A percentile compares a stretch with the other conserved stretches of the same genome.
These are phyloP conservation scores for grape (Vitis vinifera) DNA, from an alignment of 164 flowering plant species.

Conservation along the genomic window DNA sequence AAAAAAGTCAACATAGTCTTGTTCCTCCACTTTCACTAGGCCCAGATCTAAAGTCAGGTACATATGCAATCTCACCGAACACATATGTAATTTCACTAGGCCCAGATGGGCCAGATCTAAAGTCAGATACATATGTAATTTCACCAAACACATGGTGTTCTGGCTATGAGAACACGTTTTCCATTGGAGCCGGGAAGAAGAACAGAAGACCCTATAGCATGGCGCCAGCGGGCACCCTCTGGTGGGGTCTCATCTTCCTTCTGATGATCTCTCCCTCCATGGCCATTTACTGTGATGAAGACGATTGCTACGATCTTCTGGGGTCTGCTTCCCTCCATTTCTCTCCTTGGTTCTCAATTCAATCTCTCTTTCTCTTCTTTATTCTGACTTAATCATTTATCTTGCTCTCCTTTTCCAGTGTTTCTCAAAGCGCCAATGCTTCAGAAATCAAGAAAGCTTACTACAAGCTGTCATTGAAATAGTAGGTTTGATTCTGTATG, in stretches of 20 bases:
- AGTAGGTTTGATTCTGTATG: constrained; percentile 39
- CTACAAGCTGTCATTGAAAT: constrained; percentile 88
- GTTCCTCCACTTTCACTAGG: too few species aligned
- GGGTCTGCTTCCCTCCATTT: constrained; percentile 45
- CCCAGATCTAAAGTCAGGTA: too few species aligned
- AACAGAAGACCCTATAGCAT: constrained; percentile 25
- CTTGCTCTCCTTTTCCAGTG: constrained; percentile 34
- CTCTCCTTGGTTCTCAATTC: not conserved
- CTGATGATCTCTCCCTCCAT: constrained; percentile 46
- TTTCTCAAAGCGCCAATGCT: constrained; percentile 75
- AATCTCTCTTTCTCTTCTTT: not conserved
- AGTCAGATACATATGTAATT: too few species aligned
- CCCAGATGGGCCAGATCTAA: too few species aligned
- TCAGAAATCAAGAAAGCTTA: constrained; percentile 97
- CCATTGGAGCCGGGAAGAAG: not conserved
- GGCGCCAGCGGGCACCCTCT: constrained; percentile 37
- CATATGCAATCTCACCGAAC: too few species aligned
- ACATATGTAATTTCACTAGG: too few species aligned
- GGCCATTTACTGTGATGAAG: constrained; percentile 95
- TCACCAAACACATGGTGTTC: too few species aligned
- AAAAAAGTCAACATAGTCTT: too few species aligned
- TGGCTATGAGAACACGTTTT: not conserved
- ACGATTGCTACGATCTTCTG: constrained; percentile 92
- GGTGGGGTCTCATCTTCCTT: constrained; percentile 40
- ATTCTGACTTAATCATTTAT: not conserved